Conservation (phyloP, 1,284 basidiomycete species). For the Malassezia brasiliensis region DNA sequence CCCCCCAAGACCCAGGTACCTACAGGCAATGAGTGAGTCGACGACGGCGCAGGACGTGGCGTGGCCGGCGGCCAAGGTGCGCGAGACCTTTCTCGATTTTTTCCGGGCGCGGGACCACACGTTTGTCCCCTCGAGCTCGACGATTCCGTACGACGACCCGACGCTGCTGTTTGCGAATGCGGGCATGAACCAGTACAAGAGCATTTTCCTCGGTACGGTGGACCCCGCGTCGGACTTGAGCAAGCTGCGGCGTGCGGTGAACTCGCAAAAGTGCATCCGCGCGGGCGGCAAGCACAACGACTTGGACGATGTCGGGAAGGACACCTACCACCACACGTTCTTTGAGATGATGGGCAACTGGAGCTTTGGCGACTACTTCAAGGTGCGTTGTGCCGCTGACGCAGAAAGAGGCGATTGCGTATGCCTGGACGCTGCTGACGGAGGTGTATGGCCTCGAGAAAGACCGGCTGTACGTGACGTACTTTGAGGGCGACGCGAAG, state of each 20-base stretch:
- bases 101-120: constrained; percentile 71
- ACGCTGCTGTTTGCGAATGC: constrained; percentile 96
- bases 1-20: neutral
- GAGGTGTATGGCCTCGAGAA: constrained; percentile 75
- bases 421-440: constrained; percentile 91
- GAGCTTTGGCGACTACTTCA: constrained; percentile 99
- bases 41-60: constrained; percentile 36
- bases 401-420: constrained; percentile 74
- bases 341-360: constrained; percentile 99
- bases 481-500: constrained; percentile 85
- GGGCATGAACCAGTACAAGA: constrained; percentile 61
- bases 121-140: constrained; percentile 84
- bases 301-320: constrained; percentile 95
- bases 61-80: constrained; percentile 63
- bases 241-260: constrained; percentile 83
- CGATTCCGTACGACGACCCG: constrained; percentile 81
- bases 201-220: constrained; percentile 89
- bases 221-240: constrained; percentile 81
- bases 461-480: constrained; percentile 90
- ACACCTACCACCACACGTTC: constrained; percentile 89
- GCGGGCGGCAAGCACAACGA: constrained; percentile 99
- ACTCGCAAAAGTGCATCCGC: constrained; percentile 93
- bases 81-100: constrained; percentile 67
- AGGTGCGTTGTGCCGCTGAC: constrained; percentile 46
- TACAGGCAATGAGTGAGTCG: constrained; percentile 11